Evolutionary conservation across 495 filamentous ascomycete genomes (phyloP), one percentile per base, ranked within the genome.

Genomic region (Beverwykella pulmonaria): DNA sequence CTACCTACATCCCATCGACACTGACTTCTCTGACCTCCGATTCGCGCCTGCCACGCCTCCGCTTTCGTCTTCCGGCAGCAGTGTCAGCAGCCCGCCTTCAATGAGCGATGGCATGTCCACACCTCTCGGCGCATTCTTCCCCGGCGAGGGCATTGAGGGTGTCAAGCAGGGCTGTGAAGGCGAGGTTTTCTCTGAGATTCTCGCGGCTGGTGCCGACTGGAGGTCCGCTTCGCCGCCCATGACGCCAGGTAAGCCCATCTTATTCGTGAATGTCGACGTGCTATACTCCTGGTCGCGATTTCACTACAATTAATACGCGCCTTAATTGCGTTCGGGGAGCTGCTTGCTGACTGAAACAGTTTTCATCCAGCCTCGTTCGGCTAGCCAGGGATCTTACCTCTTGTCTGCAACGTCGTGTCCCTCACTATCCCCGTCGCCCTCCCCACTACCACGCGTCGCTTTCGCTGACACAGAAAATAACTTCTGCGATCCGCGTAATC

Each of bases 401-500:
- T 84, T 94, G 66, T 90, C 91, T 68, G 82, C 83, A 55, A 81
- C 79, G 63, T 84, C 84, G n/a, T 96, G 92, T 81, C 91, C 92
- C 68, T 96, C 93, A 34, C 87, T 97, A 12, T 90, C 89, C 0
- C 89, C 89, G 0, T 88, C 87, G 14, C 89, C 93, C 25, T 90
- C 92, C 19, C 92, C 92, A 46, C 87, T 91, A 70, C 90, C 91
- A 27, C 85, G 85, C 54, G 88, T 88, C 1, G 77, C 87, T 60
- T 80, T 86, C 55, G 84, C 86, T 1, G 87, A 90, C 41, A 81
- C 87, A 52, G 90, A 92, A 72, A 76, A 87, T 68, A 87, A 92
- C 77, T 97, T 96, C 72, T 98, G 94, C 78, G 92, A 98, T 72
- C 94, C 94, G 23, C 90, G 93, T 64, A 90, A 96, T 71, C 82